These are phyloP conservation scores for Lolium multiflorum DNA, from an alignment of 176 grass and related monocot species.

Conservation along the genomic window DNA sequence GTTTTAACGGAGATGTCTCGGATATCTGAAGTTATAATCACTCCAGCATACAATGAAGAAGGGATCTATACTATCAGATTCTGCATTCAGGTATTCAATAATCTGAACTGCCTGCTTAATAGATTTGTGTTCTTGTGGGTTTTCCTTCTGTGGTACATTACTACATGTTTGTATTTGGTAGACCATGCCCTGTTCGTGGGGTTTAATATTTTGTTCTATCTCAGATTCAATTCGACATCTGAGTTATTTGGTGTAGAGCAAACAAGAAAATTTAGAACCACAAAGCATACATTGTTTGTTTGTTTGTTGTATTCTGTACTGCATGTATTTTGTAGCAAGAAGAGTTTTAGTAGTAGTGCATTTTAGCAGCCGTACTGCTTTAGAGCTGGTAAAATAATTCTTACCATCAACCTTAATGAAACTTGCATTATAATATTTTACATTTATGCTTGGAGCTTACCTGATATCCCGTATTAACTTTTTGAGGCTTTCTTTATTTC, in stretches of 20 bases:
- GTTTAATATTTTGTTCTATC: constrained; percentile 30
- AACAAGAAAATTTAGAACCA: background rate
- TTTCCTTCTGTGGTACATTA: constrained; percentile 33
- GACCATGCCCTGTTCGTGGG: constrained; percentile 2
- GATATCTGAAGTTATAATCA: constrained; percentile 99
- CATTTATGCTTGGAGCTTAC: background rate
- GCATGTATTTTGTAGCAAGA: constrained; percentile 19
- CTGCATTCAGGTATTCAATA: constrained; percentile 87
- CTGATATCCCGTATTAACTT: background rate
- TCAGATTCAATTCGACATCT: background rate
- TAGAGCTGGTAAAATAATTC: constrained; percentile 13
- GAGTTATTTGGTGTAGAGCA: constrained; percentile 25
- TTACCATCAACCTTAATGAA: constrained; percentile 10
- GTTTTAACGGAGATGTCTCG: constrained; percentile 90
- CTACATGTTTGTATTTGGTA: background rate
- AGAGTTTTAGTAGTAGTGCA: background rate
- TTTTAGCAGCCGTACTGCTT: background rate
- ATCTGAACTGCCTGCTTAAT: constrained; percentile 24
- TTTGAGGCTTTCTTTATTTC: constrained; percentile 21
- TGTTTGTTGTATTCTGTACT: constrained; percentile 9
- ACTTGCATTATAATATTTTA: background rate
- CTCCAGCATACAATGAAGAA: constrained; percentile 94
- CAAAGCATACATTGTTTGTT: background rate
- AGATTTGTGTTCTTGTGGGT: constrained; percentile 8
- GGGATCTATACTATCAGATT: constrained; percentile 97